Base-by-base conservation (phyloP, 148 eudicot genomes). In the Vaccinium macrocarpon region DNA sequence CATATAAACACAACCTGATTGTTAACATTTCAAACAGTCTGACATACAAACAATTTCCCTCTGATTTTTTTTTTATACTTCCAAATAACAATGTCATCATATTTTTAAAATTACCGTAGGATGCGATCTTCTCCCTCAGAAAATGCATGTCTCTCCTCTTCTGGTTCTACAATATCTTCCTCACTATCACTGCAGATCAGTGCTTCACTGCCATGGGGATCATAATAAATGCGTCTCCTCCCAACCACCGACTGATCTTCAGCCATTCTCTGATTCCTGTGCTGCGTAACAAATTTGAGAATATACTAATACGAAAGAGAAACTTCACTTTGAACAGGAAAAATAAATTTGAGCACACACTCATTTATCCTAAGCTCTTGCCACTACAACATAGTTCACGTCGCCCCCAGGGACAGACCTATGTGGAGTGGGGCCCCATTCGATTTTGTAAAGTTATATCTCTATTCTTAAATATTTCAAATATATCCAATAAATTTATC, bases 191-290 rank as follows among this genome's bases (percentile, higher is more conserved):
- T 96, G 80, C 98, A 95, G 73, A 93, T 86, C 85, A 96, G 85
- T 56, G 98, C 92, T 89, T 94, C 99, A 84, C 92, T 88, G 48
- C 96, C 97, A 85, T 86, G 89, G 83, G 88, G 86, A 81, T 95
- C 99, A 84, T 96, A 96, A 84, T 94, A 96, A 72, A 94, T 96
- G 35, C 93, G 98, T 84, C 95, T 93, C 88, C 93, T 92, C 84
- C 99, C 99, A 82, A 89, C 91, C 46, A 96, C 95, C 2, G 99
- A 92, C 79, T 96, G 98, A 64, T 94, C 92, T 73, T 96, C 97
- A 84, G 92, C 91, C 99, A 96, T 96, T 89, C 93, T 93, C 92
- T 92, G 99, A 89, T 96, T 96, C 90, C 99, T 96, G 94, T 81
- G 80, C 80, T 84, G 72, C 56, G 81, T 72, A 78, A 79, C 87